Evolutionary conservation across 2,329 filamentous ascomycete genomes (phyloP).

Genomic region (Drechslerella coelobrocha): DNA sequence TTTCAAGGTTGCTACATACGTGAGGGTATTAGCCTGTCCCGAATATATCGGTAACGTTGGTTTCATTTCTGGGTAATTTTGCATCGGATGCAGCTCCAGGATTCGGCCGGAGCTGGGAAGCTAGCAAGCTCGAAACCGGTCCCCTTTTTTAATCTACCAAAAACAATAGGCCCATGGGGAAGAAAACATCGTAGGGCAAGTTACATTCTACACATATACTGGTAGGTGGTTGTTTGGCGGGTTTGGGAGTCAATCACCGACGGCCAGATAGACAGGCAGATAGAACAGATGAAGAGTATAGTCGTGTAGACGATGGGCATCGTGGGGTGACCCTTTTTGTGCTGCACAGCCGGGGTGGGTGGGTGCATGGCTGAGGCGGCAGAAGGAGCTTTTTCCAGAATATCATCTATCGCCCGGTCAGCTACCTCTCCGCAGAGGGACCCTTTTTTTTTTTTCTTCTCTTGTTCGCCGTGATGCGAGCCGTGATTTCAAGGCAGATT

Average conservation of each 20-base stretch:
- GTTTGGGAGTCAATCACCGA: no score
- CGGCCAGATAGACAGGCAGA: no score
- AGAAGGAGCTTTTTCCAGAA: no score
- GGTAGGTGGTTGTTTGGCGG: background rate
- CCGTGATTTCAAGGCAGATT: conserved; percentile 2
- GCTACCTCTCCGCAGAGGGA: no score
- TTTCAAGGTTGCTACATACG: background rate
- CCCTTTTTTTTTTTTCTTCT: no score
- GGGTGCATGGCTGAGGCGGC: no score
- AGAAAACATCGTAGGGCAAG: background rate
- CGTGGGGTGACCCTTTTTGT: no score
- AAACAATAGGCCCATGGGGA: background rate
- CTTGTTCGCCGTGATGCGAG: background rate
- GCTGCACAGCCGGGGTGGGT: no score
- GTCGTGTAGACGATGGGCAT: no score
- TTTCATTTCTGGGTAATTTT: conserved; percentile 3
- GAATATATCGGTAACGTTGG: conserved; percentile 8
- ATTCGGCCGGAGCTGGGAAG: background rate
- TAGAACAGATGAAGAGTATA: no score
- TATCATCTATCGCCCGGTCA: no score
- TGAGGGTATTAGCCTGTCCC: background rate
- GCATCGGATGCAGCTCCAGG: conserved; percentile 4
- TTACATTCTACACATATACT: background rate
- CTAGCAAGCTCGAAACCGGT: background rate
- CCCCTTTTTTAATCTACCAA: background rate